Evolutionary conservation across 148 eudicot species (phyloP), one percentile per base, ranked within the genome.

Genomic region (Rheum nobile): DNA sequence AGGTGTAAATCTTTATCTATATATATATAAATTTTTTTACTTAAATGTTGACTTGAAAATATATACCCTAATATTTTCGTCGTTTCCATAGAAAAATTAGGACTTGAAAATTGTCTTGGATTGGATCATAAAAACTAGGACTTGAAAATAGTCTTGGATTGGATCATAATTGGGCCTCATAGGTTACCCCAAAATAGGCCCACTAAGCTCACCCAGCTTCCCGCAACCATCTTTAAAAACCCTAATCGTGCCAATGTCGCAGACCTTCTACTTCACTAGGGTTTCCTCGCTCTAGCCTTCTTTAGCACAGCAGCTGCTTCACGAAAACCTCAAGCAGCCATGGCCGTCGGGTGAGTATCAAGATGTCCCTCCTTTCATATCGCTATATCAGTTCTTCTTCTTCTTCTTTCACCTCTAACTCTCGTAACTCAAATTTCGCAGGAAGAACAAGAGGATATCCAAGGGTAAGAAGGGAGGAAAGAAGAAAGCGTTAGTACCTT

Each of bases 381-480:
- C 68, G 14, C 14, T 12, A 8, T 8, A 24, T 61, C 32, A 24
- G n/a, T n/a, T n/a, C n/a, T n/a, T 61, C 32, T 61, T 13, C 68
- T 61, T 61, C 68, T 24, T 31, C 17, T 14, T 8, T 9, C 68
- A 2, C 17, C 12, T 61, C 34, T 61, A 61, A 24, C 17, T 9
- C 34, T 24, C 35, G 68, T 4, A 10, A 10, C 35, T 24, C 6
- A 24, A 61, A 61, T 69, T 57, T 70, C 75, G 78, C 84, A 84
- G 90, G 57, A 87, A 87, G 81, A 87, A 87, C 82, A 87, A 87
- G 88, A 63, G 90, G 71, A 87, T 87, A 72, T 87, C 90, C 48
- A 87, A 87, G 86, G 88, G 90, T 42, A 85, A 83, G 86, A 84
- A 87, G 83, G 88, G 90, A 47, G 90, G 88, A 24, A 87, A 87